These are phyloP conservation scores for Scedosporium minutisporum DNA, from an alignment of 2,329 filamentous ascomycete genomes.

Conservation along the genomic window DNA sequence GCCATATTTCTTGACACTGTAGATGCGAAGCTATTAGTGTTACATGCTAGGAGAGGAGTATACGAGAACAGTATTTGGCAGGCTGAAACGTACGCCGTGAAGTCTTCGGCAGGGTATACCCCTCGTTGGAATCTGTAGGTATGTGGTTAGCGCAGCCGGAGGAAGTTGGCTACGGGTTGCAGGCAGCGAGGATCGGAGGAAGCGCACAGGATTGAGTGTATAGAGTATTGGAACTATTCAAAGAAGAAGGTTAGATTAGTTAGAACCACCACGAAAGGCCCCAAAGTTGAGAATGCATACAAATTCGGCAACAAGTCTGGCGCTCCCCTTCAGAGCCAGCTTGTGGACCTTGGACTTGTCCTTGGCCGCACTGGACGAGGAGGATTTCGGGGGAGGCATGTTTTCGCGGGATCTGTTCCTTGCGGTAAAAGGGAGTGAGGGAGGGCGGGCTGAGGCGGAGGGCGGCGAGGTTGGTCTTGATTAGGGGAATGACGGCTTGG, in stretches of 20 bases:
- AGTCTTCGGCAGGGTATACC: constrained; percentile 90
- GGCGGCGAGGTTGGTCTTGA: not conserved
- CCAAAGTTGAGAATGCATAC: constrained; percentile 52
- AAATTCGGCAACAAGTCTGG: constrained; percentile 90
- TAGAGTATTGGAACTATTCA: constrained; percentile 83
- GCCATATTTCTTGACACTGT: constrained; percentile 90
- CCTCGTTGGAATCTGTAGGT: constrained; percentile 68
- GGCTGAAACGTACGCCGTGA: constrained; percentile 60
- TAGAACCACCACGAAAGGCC: not conserved
- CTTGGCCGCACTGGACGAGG: constrained; percentile 29
- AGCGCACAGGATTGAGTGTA: constrained; percentile 84
- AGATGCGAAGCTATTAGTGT: not conserved
- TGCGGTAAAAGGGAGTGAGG: not conserved
- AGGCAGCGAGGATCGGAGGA: not conserved
- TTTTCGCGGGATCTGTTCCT: not conserved
- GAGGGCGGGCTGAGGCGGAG: not conserved
- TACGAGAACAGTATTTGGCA: not conserved
- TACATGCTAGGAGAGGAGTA: not conserved
- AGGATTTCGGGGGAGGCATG: constrained; percentile 1
- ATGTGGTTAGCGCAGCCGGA: not conserved
- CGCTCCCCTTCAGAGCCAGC: constrained; percentile 73
- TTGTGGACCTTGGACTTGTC: constrained; percentile 89
- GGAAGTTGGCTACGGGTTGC: not conserved
- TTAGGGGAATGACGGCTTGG: not conserved
- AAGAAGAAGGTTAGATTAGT: not conserved